Conservation (phyloP, 768 basidiomycete species). For the Asterophora lycoperdoides region DNA sequence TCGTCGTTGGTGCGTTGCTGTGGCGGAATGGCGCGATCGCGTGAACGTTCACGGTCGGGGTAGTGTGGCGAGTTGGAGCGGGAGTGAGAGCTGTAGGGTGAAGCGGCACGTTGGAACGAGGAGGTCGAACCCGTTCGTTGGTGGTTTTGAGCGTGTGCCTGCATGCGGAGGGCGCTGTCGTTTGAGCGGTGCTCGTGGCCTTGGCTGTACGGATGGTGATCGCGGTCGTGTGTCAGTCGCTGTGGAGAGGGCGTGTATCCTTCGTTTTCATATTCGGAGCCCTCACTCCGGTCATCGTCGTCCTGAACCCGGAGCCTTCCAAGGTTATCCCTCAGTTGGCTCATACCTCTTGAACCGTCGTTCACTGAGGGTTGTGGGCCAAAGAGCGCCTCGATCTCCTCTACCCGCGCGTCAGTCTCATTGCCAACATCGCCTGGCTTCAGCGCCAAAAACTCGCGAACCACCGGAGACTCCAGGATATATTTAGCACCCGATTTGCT, state of each 20-base stretch:
- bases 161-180: conserved; percentile 38
- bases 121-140: conserved; percentile 47
- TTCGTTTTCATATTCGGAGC: conserved; percentile 65
- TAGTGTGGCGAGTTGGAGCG: conserved; percentile 38
- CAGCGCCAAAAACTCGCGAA: conserved; percentile 78
- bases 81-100: conserved; percentile 37
- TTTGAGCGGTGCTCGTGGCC: conserved; percentile 33
- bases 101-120: conserved; percentile 37
- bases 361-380: conserved; percentile 14
- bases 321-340: conserved; percentile 47
- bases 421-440: conserved; percentile 84
- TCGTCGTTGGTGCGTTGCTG: conserved; percentile 25
- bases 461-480: conserved; percentile 74
- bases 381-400: conserved; percentile 56
- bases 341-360: conserved; percentile 16
- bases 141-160: conserved; percentile 44
- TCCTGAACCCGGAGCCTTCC: conserved; percentile 44
- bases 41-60: conserved; percentile 26
- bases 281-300: conserved; percentile 50
- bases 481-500: conserved; percentile 64
- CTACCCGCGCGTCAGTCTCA: conserved; percentile 53
- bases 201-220: conserved; percentile 36
- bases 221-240: conserved; percentile 30
- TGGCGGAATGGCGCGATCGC: conserved; percentile 20
- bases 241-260: conserved; percentile 45